Evolutionary conservation across 2,329 filamentous ascomycete genomes (phyloP).

Genomic region (Teratosphaeria nubilosa): DNA sequence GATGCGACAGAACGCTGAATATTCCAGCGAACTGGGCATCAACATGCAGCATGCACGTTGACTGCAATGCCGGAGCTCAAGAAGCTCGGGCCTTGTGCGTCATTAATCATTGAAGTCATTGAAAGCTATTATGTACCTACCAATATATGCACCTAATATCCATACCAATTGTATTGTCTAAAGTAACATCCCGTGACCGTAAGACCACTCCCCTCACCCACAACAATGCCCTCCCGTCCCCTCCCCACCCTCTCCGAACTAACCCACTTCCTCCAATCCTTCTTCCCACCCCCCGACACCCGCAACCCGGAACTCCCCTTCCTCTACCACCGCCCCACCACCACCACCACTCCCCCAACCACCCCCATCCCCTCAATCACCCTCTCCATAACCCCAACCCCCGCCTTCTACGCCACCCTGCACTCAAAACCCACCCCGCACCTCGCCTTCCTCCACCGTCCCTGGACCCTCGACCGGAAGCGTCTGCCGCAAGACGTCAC

Average conservation of each 20-base stretch:
- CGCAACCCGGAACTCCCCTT: not conserved
- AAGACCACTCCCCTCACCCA: too few relatives aligned
- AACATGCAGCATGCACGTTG: too few relatives aligned
- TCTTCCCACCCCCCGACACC: not conserved
- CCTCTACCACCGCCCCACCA: not conserved
- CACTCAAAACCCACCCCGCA: not conserved
- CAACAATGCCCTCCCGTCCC: too few relatives aligned
- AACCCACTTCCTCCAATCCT: not conserved
- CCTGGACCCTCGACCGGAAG: not conserved
- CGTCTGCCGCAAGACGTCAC: not conserved
- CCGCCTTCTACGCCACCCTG: not conserved
- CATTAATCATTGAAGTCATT: too few relatives aligned
- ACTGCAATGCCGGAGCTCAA: too few relatives aligned
- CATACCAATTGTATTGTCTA: too few relatives aligned
- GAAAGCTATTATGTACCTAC: too few relatives aligned
- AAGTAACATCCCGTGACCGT: too few relatives aligned
- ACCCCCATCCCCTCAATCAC: not conserved
- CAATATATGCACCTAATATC: too few relatives aligned
- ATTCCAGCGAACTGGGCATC: too few relatives aligned
- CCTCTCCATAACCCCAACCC: not conserved
- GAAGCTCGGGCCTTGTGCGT: too few relatives aligned
- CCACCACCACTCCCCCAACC: not conserved
- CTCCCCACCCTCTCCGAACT: not conserved
- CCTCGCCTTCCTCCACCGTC: not conserved
- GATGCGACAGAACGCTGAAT: too few relatives aligned